phyloP scores from a whole-genome alignment of 768 basidiomycete genomes.

The Chalciporus pseudorubinellus region DNA sequence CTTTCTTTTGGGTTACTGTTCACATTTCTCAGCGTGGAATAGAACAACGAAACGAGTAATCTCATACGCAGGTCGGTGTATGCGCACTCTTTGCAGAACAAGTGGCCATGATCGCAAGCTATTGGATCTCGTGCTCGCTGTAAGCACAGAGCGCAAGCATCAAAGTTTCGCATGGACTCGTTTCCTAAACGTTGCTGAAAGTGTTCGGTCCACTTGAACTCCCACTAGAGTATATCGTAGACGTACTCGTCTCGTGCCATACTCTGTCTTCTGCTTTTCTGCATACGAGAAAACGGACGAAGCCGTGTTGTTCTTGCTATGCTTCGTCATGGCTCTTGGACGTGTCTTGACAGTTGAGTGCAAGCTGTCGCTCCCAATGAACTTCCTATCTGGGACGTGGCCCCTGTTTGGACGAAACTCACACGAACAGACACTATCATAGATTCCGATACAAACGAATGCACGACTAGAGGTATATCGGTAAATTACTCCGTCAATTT shows the following conservation, averaged over 20 bases:
- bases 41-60: background rate
- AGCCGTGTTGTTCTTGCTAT: slow-evolving; percentile 88
- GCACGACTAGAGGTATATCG: background rate
- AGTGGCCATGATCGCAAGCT: slow-evolving; percentile 79
- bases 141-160: slow-evolving; percentile 87
- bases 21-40: slow-evolving; percentile 11
- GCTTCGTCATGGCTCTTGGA: slow-evolving; percentile 65
- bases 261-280: slow-evolving; percentile 76
- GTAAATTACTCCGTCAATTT: background rate
- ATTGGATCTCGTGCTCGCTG: slow-evolving; percentile 81
- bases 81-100: slow-evolving; percentile 96
- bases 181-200: slow-evolving; percentile 53
- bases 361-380: background rate
- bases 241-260: slow-evolving; percentile 76
- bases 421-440: too few relatives aligned
- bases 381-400: background rate
- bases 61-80: slow-evolving; percentile 76
- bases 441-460: background rate
- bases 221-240: background rate
- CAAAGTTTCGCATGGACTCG: slow-evolving; percentile 90
- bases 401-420: background rate
- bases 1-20: slow-evolving; percentile 83
- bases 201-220: slow-evolving; percentile 4
- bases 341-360: background rate
- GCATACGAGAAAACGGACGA: slow-evolving; percentile 89